These are phyloP conservation scores for Ustilago bromivora DNA, from an alignment of 1,284 basidiomycete species.

Conservation along the genomic window DNA sequence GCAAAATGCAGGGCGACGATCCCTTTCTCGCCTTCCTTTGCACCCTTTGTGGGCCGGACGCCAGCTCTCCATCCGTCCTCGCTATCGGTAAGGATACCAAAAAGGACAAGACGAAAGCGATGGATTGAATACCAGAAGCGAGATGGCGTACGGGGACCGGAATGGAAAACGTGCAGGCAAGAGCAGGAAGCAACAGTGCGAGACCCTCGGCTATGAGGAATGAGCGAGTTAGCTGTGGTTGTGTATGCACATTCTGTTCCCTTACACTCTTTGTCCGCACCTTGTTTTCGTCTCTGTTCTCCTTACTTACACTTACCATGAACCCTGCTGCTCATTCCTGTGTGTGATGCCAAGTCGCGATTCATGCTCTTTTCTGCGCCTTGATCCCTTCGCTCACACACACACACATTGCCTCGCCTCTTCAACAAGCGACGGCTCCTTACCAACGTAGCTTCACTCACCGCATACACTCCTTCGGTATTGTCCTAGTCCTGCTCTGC, in stretches of 20 bases:
- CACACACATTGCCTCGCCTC: conserved; percentile 1
- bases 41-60: not conserved
- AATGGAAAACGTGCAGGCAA: conserved; percentile 10
- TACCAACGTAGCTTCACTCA: not conserved
- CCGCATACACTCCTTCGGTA: not conserved
- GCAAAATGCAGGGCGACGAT: not conserved
- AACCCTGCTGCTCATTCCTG: conserved; percentile 2
- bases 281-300: not conserved
- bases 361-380: conserved; percentile 5
- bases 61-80: not conserved
- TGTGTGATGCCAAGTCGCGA: not conserved
- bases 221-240: not conserved
- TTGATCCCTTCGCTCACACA: not conserved
- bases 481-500: not conserved
- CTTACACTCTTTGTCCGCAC: not conserved
- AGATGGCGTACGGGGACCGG: conserved; percentile 12
- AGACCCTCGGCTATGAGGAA: conserved; percentile 31
- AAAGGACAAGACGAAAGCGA: not conserved
- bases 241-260: not conserved
- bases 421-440: conserved; percentile 6
- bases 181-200: not conserved
- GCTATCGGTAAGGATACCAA: not conserved
- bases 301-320: not conserved
- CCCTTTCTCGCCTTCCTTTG: not conserved
- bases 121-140: conserved; percentile 10